These are phyloP conservation scores for Coelastrella sp. DNA, from an alignment of 139 green algal species.

Conservation along the genomic window DNA sequence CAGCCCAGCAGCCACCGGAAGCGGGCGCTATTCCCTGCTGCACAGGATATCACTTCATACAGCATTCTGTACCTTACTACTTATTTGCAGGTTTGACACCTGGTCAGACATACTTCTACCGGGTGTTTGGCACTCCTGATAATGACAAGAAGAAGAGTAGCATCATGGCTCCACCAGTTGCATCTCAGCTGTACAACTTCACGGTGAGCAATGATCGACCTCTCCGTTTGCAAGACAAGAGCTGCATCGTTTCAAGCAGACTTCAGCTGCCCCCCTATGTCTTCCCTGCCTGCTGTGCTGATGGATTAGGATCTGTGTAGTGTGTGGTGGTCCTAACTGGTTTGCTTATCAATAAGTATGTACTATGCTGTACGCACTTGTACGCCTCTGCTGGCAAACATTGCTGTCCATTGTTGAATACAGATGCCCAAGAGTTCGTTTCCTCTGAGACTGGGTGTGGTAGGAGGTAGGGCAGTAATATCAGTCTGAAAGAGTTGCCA, in stretches of 20 bases:
- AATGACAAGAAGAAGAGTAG: neutral
- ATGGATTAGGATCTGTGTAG: neutral
- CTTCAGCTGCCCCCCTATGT: neutral
- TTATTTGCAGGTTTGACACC: slow-evolving; percentile 9
- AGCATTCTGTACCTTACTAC: too few relatives aligned
- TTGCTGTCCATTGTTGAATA: neutral
- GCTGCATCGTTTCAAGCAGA: neutral
- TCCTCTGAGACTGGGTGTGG: neutral
- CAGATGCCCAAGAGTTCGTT: neutral
- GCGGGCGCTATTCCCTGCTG: neutral
- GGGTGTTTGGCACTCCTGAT: neutral
- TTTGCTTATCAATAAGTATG: too few relatives aligned
- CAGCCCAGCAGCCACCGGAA: neutral
- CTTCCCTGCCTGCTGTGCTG: neutral
- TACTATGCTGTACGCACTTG: neutral
- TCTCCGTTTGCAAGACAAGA: neutral
- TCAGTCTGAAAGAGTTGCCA: neutral
- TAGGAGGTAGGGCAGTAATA: neutral
- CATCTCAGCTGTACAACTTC: neutral
- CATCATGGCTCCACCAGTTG: neutral
- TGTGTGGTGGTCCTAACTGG: too few relatives aligned
- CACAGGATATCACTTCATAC: neutral
- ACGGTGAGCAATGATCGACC: neutral
- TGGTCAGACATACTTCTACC: slow-evolving; percentile 16
- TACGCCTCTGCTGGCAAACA: neutral